A percentile compares a stretch with the other conserved stretches of the same genome.
These are phyloP conservation scores for Saccharomycopsis fermentans DNA, from an alignment of 805 yeast genomes.

Conservation along the genomic window DNA sequence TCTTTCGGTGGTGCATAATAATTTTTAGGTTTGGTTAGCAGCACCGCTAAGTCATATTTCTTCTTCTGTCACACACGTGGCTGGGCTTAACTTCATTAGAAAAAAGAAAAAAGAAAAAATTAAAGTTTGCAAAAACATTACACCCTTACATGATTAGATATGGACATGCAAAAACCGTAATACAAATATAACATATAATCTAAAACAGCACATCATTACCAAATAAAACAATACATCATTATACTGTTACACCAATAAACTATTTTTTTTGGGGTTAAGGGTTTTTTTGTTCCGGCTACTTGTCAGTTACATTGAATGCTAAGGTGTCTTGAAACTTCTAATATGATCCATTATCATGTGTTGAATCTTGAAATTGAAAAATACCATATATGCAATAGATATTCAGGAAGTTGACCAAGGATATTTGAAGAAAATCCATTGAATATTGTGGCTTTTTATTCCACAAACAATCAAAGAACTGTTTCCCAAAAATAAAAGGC, in stretches of 20 bases:
- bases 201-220: neutral
- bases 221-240: neutral
- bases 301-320: no score
- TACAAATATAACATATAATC: neutral
- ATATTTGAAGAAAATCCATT: no score
- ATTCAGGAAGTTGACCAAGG: no score
- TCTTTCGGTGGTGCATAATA: neutral
- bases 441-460: no score
- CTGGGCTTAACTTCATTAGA: neutral
- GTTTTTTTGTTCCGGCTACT: neutral
- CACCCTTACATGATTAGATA: neutral
- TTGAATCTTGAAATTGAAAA: no score
- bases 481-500: no score
- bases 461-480: no score
- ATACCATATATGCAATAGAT: no score
- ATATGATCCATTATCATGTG: no score
- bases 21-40: neutral
- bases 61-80: neutral
- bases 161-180: neutral
- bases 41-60: neutral
- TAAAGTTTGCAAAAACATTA: no score
- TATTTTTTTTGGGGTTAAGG: no score
- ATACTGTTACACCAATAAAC: neutral
- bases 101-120: neutral
- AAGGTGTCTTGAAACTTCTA: no score